Percentiles rank a stretch among this genome's conserved stretches.
phyloP scores from a whole-genome alignment of 768 basidiomycete genomes.

The Russula sp. region DNA sequence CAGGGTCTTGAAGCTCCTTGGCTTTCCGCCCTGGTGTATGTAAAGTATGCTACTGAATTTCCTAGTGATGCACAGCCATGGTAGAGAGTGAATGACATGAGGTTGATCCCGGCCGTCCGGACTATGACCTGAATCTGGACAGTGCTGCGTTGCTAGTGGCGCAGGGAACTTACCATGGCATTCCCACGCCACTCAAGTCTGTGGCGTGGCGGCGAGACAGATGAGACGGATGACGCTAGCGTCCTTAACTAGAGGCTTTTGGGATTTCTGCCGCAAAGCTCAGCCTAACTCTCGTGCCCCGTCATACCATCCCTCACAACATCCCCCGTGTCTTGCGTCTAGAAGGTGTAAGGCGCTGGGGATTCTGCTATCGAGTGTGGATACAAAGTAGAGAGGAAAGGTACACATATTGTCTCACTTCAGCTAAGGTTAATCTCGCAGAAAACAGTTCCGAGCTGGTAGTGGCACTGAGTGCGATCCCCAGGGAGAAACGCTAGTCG shows the following conservation, averaged over 20 bases:
- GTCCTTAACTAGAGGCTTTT: too few species aligned
- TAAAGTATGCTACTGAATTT: conserved; percentile 10
- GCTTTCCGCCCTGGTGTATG: not conserved
- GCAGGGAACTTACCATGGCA: not conserved
- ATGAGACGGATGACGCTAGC: too few species aligned
- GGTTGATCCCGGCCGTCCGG: not conserved
- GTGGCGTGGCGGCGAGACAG: not conserved
- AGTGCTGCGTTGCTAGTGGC: not conserved
- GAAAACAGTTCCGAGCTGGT: too few species aligned
- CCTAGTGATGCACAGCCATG: not conserved
- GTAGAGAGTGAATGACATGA: not conserved
- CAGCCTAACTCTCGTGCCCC: too few species aligned
- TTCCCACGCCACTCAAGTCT: not conserved
- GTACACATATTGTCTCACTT: too few species aligned
- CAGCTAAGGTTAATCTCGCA: too few species aligned
- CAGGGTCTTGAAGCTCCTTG: not conserved
- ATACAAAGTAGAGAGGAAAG: too few species aligned
- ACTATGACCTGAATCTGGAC: not conserved
- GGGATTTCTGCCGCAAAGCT: too few species aligned
- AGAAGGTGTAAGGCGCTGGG: not conserved
- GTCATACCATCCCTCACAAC: not conserved
- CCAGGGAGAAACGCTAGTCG: too few species aligned
- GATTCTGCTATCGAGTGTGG: too few species aligned
- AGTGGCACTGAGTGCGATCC: too few species aligned
- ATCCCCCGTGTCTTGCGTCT: not conserved